Evolutionary conservation across 495 filamentous ascomycete genomes (phyloP).

Genomic region (Evansstolkia leycettana): DNA sequence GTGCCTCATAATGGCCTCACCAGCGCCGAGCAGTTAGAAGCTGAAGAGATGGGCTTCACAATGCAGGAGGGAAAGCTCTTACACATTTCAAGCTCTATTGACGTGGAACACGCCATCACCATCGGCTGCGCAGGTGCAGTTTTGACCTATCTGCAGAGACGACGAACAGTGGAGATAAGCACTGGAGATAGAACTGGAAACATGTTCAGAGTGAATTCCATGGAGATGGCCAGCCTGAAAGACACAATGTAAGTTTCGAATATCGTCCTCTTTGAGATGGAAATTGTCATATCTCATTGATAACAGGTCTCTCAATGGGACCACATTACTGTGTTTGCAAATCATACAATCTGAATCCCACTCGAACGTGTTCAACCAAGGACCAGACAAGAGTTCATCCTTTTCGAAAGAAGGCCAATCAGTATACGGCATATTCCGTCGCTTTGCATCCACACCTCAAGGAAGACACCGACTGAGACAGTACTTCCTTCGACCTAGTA

Average conservation of each 20-base stretch:
- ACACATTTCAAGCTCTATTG: slow-evolving; percentile 59
- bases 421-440: slow-evolving; percentile 70
- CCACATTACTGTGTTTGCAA: slow-evolving; percentile 73
- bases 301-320: slow-evolving; percentile 61
- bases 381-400: slow-evolving; percentile 51
- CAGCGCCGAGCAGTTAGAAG: slow-evolving; percentile 28
- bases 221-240: slow-evolving; percentile 69
- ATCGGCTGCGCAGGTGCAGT: slow-evolving; percentile 82
- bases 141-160: slow-evolving; percentile 63
- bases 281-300: no score
- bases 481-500: slow-evolving; percentile 73
- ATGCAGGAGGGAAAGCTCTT: slow-evolving; percentile 54
- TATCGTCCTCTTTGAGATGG: no score
- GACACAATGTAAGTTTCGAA: slow-evolving; percentile 52
- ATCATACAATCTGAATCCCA: slow-evolving; percentile 76
- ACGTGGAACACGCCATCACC: slow-evolving; percentile 62
- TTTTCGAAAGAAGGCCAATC: slow-evolving; percentile 84
- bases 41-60: slow-evolving; percentile 36
- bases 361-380: slow-evolving; percentile 74
- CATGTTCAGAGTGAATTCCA: slow-evolving; percentile 44
- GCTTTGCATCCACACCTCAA: slow-evolving; percentile 69
- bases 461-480: slow-evolving; percentile 66
- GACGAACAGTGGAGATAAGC: slow-evolving; percentile 46
- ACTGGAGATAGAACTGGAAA: slow-evolving; percentile 37
- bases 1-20: slow-evolving; percentile 44